phyloP scores from a whole-genome alignment of 345 rosid genomes.

The Murraya paniculata region DNA sequence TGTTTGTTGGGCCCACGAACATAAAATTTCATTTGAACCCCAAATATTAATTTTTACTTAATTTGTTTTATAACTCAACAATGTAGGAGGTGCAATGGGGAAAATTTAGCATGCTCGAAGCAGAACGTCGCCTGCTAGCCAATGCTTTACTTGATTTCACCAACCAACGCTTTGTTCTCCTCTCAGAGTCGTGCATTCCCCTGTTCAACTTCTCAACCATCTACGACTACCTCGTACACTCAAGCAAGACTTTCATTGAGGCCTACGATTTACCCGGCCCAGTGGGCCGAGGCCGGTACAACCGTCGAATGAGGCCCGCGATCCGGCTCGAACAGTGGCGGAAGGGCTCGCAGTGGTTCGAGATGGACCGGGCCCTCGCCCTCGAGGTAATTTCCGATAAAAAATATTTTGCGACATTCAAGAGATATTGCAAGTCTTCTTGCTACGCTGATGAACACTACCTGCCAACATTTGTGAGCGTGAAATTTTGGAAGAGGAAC shows the following conservation, averaged over 20 bases:
- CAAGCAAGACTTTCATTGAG: slow-evolving; percentile 42
- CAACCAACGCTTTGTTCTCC: slow-evolving; percentile 77
- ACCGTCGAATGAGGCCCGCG: slow-evolving; percentile 40
- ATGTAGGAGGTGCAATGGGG: slow-evolving; percentile 72
- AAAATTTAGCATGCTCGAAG: slow-evolving; percentile 64
- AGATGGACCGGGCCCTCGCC: slow-evolving; percentile 65
- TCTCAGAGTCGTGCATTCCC: slow-evolving; percentile 83
- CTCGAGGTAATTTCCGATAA: slow-evolving; percentile 53
- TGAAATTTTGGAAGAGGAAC: slow-evolving; percentile 42
- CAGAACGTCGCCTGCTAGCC: slow-evolving; percentile 75
- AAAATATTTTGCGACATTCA: slow-evolving; percentile 42
- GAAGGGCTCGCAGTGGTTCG: slow-evolving; percentile 94
- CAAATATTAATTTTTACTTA: background rate
- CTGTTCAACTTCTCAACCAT: slow-evolving; percentile 67
- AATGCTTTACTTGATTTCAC: slow-evolving; percentile 66
- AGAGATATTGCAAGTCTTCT: slow-evolving; percentile 32
- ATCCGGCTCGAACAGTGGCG: slow-evolving; percentile 55
- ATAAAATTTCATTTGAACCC: too few species aligned
- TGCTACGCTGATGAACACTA: slow-evolving; percentile 85
- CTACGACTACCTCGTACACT: slow-evolving; percentile 56
- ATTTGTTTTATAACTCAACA: background rate
- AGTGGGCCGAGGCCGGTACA: slow-evolving; percentile 73
- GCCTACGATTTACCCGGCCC: slow-evolving; percentile 52
- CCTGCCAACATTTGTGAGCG: slow-evolving; percentile 56
- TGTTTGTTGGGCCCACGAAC: too few species aligned